Evolutionary conservation across 306 rosid species (phyloP).

Genomic region (Styphnolobium japonicum): DNA sequence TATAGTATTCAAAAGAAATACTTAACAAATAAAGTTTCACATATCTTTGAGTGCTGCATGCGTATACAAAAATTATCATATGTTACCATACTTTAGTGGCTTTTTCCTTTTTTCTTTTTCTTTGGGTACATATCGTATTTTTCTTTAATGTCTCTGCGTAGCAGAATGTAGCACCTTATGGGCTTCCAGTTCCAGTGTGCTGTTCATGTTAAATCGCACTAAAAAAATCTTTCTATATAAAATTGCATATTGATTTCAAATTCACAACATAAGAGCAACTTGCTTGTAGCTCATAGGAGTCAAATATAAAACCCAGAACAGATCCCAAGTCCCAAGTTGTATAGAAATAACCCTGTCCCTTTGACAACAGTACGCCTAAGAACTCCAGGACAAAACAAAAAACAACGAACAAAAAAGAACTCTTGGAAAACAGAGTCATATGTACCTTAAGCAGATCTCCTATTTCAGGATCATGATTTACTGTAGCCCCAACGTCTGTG

Average conservation of each 20-base stretch:
- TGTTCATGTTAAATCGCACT: not conserved
- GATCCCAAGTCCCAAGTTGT: not conserved
- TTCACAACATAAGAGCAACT: slow-evolving; percentile 6
- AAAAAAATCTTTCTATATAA: not conserved
- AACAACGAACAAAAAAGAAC: not conserved
- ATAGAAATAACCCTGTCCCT: not conserved
- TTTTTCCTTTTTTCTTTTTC: not conserved
- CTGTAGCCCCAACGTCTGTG: slow-evolving; percentile 84
- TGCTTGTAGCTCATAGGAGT: slow-evolving; percentile 12
- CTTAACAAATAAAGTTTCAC: not conserved
- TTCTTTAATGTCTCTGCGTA: not conserved
- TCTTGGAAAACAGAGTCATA: slow-evolving; percentile 3
- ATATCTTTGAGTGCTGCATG: not conserved
- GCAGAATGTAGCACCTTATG: not conserved
- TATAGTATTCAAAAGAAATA: no score
- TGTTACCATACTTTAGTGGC: not conserved
- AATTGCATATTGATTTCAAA: not conserved
- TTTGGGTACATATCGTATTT: not conserved
- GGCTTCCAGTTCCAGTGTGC: not conserved
- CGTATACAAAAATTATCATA: not conserved
- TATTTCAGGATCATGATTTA: slow-evolving; percentile 89
- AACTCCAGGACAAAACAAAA: not conserved
- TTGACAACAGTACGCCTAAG: not conserved
- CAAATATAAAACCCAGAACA: not conserved
- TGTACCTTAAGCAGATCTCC: slow-evolving; percentile 94